Evolutionary conservation across 495 filamentous ascomycete species (phyloP).

Genomic region (Darksidea phi): DNA sequence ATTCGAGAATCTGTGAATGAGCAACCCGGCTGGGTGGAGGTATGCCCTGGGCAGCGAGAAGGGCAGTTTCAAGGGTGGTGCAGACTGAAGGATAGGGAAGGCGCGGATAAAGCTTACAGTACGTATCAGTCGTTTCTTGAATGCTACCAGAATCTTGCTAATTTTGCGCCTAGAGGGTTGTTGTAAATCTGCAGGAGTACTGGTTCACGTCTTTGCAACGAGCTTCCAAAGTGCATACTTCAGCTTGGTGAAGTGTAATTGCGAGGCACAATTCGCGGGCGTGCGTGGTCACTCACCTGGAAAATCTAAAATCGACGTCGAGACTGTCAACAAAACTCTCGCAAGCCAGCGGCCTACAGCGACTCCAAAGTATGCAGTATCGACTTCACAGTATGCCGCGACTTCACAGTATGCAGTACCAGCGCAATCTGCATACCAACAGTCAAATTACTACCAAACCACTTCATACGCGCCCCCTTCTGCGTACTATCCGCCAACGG

Average conservation of each 20-base stretch:
- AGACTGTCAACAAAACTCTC: conserved; percentile 5
- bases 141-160: not conserved
- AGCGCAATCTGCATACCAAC: not conserved
- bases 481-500: not conserved
- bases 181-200: not conserved
- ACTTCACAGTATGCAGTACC: not conserved
- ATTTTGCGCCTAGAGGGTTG: conserved; percentile 11
- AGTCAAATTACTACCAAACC: conserved; percentile 8
- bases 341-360: too few species aligned
- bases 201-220: conserved; percentile 26
- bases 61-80: conserved; percentile 25
- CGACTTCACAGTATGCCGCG: not conserved
- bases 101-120: conserved; percentile 31
- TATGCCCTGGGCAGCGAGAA: conserved; percentile 2
- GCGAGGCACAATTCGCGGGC: conserved; percentile 12
- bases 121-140: not conserved
- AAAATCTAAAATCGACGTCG: conserved; percentile 19
- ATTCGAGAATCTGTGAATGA: conserved; percentile 10
- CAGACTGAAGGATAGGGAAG: conserved; percentile 12
- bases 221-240: conserved; percentile 8
- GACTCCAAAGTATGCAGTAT: not conserved
- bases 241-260: conserved; percentile 24
- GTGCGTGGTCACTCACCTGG: conserved; percentile 8
- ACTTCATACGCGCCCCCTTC: conserved; percentile 5
- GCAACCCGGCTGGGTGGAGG: conserved; percentile 32